Percentiles rank a stretch among this genome's conserved stretches.
These are phyloP conservation scores for Eucalyptus marginata DNA, from an alignment of 345 rosid genomes.

Conservation along the genomic window DNA sequence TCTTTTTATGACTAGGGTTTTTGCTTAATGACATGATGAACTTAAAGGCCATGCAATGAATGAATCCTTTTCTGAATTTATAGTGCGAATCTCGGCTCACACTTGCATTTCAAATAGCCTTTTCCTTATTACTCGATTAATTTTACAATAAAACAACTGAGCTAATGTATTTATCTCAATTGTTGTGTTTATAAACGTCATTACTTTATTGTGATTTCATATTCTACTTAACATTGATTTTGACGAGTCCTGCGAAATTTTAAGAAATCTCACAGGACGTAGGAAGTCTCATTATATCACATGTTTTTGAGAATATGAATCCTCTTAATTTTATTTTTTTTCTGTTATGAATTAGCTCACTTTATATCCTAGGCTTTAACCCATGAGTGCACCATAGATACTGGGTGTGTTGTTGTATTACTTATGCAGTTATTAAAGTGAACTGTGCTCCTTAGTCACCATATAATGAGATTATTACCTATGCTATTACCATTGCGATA, in stretches of 20 bases:
- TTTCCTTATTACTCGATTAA: neutral
- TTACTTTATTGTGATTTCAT: neutral
- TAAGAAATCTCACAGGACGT: neutral
- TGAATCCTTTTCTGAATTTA: neutral
- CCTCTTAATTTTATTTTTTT: neutral
- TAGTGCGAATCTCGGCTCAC: neutral
- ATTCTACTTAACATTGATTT: neutral
- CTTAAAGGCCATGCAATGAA: neutral
- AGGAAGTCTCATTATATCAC: neutral
- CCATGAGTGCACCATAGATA: too few species aligned
- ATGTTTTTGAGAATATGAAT: neutral
- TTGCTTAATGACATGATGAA: neutral
- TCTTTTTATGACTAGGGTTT: neutral
- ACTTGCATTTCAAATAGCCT: neutral
- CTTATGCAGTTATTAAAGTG: too few species aligned
- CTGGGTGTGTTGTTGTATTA: too few species aligned
- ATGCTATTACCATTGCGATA: too few species aligned
- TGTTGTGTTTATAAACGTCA: neutral
- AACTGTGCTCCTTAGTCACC: too few species aligned
- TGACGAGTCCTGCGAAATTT: neutral
- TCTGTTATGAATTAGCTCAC: neutral
- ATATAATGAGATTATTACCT: too few species aligned
- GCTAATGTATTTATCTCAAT: neutral
- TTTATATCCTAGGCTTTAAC: neutral
- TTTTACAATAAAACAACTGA: neutral